phyloP scores from a whole-genome alignment of 805 yeast species.

The Kregervanrija delftensis region DNA sequence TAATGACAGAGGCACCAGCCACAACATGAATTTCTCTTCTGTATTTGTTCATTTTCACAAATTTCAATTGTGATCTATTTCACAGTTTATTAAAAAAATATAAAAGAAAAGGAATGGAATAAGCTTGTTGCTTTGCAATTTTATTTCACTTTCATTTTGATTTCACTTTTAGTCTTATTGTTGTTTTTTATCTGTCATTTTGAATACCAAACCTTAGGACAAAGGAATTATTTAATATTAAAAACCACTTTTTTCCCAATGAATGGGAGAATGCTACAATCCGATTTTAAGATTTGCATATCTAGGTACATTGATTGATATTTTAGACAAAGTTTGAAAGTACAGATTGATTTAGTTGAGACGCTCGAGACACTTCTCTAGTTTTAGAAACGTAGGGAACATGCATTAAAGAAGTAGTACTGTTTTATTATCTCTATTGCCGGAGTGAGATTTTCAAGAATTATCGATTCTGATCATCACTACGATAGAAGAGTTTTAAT shows the following conservation, averaged over 20 bases:
- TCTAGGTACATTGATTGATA: constrained; percentile 95
- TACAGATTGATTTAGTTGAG: constrained; percentile 91
- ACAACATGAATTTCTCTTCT: too few relatives aligned
- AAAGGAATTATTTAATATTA: constrained; percentile 38
- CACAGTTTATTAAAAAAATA: too few relatives aligned
- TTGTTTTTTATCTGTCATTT: too few relatives aligned
- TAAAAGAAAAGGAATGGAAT: too few relatives aligned
- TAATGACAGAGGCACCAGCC: too few relatives aligned
- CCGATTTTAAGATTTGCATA: constrained; percentile 92
- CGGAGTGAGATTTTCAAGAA: constrained; percentile 97
- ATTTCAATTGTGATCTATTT: too few relatives aligned
- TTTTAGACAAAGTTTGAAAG: constrained; percentile 95
- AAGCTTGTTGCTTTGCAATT: too few relatives aligned
- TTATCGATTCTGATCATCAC: constrained; percentile 97
- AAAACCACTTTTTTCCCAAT: constrained; percentile 54
- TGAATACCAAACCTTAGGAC: constrained; percentile 26
- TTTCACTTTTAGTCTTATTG: too few relatives aligned
- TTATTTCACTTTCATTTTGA: too few relatives aligned
- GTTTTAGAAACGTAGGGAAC: constrained; percentile 95
- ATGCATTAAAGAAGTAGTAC: constrained; percentile 97
- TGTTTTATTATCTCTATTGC: constrained; percentile 72
- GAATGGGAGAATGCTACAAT: constrained; percentile 88
- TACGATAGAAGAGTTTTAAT: constrained; percentile 93
- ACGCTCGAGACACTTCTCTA: constrained; percentile 92
- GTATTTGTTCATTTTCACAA: too few relatives aligned